Evolutionary conservation across 2,329 filamentous ascomycete species (phyloP).

Genomic region (Aureobasidium subglaciale): DNA sequence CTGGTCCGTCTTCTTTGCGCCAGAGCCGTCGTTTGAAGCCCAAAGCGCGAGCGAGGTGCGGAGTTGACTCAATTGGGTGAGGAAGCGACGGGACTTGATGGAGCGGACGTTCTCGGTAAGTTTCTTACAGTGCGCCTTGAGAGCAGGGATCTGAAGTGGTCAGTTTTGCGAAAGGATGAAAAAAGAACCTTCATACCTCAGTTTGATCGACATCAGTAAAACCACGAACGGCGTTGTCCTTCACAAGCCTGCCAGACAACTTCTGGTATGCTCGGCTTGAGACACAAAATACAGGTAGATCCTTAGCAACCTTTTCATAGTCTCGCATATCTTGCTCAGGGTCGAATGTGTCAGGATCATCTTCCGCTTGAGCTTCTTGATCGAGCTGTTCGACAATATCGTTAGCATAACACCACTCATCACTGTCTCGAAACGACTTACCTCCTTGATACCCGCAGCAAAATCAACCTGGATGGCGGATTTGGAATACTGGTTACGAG

Average conservation of each 20-base stretch:
- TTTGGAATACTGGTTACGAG: slow-evolving; percentile 51
- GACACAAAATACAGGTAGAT: slow-evolving; percentile 58
- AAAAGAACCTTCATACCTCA: slow-evolving; percentile 22
- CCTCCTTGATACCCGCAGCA: slow-evolving; percentile 51
- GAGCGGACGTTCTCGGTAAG: slow-evolving; percentile 47
- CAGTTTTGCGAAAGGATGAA: neutral
- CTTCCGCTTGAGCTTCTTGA: slow-evolving; percentile 46
- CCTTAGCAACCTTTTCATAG: slow-evolving; percentile 50
- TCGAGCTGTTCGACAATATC: slow-evolving; percentile 39
- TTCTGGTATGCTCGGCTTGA: slow-evolving; percentile 57
- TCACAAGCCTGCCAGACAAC: slow-evolving; percentile 47
- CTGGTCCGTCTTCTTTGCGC: slow-evolving; percentile 34
- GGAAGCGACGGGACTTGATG: slow-evolving; percentile 41
- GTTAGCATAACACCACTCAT: neutral
- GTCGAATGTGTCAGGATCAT: slow-evolving; percentile 49
- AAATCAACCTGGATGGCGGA: slow-evolving; percentile 52
- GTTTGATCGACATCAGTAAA: slow-evolving; percentile 50
- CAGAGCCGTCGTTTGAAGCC: slow-evolving; percentile 38
- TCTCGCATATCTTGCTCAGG: slow-evolving; percentile 49
- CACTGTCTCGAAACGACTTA: neutral
- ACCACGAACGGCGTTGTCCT: slow-evolving; percentile 46
- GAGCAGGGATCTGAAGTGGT: slow-evolving; percentile 39
- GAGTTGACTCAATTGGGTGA: slow-evolving; percentile 46
- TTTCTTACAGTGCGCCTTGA: slow-evolving; percentile 53
- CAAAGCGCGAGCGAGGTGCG: slow-evolving; percentile 49